Percentiles rank a stretch among this genome's conserved stretches.
phyloP scores from a whole-genome alignment of 1,284 basidiomycete genomes.

The Wallemia hederae region DNA sequence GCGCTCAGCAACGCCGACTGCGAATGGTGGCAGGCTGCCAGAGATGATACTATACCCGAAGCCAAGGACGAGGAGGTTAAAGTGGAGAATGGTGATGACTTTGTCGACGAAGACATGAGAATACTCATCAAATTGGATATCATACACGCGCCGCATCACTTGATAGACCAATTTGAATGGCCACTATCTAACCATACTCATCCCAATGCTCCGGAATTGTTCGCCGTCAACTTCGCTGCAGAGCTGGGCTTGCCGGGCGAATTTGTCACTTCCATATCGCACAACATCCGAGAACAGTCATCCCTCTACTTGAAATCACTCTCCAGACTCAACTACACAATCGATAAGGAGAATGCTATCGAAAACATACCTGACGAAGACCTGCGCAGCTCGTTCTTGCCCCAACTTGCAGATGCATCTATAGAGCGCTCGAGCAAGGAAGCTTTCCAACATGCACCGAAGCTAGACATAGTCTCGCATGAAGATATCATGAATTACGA shows the following conservation, averaged over 20 bases:
- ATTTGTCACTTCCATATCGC: slow-evolving; percentile 84
- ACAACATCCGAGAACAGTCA: slow-evolving; percentile 86
- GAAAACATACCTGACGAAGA: slow-evolving; percentile 41
- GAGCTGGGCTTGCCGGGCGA: slow-evolving; percentile 79
- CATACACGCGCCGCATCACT: slow-evolving; percentile 68
- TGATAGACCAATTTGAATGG: slow-evolving; percentile 97
- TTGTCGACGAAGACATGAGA: slow-evolving; percentile 23
- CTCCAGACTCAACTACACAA: slow-evolving; percentile 22
- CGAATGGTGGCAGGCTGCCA: slow-evolving; percentile 6
- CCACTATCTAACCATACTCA: slow-evolving; percentile 36
- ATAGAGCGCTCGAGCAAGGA: slow-evolving; percentile 23
- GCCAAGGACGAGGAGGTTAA: slow-evolving; percentile 12
- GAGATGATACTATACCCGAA: slow-evolving; percentile 1
- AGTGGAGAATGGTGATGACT: slow-evolving; percentile 13
- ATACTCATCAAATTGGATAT: slow-evolving; percentile 87
- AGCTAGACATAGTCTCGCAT: slow-evolving; percentile 22
- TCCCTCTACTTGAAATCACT: slow-evolving; percentile 73
- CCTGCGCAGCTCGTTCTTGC: slow-evolving; percentile 61
- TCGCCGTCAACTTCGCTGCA: slow-evolving; percentile 57
- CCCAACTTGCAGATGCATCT: slow-evolving; percentile 32
- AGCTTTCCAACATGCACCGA: not conserved
- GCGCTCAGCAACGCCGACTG: slow-evolving; percentile 5
- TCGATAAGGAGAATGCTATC: not conserved
- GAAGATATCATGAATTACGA: slow-evolving; percentile 21
- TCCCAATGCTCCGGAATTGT: slow-evolving; percentile 54